Percentiles rank a stretch among this genome's conserved stretches.
phyloP scores from a whole-genome alignment of 2,329 filamentous ascomycete species.

The Cladosporium velox region DNA sequence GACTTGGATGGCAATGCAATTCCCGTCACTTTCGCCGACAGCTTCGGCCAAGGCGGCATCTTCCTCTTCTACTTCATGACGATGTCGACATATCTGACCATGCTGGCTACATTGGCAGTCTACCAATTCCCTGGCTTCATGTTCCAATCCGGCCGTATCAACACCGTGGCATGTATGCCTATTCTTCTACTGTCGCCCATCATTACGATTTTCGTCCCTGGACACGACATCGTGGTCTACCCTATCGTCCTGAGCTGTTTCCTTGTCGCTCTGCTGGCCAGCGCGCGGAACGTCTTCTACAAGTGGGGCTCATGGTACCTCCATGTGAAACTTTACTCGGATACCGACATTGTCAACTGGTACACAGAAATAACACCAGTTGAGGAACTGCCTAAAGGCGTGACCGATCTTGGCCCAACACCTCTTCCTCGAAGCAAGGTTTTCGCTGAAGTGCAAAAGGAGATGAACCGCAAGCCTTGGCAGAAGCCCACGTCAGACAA shows the following conservation, averaged over 20 bases:
- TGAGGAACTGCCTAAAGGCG: slow-evolving; percentile 44
- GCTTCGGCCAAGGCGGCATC: slow-evolving; percentile 47
- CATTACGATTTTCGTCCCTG: slow-evolving; percentile 53
- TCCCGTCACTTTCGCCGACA: not conserved
- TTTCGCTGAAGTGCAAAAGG: slow-evolving; percentile 47
- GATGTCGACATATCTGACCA: slow-evolving; percentile 60
- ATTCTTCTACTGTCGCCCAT: slow-evolving; percentile 60
- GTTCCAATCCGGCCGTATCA: slow-evolving; percentile 58
- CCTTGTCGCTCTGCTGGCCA: slow-evolving; percentile 53
- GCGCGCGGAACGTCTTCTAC: slow-evolving; percentile 56
- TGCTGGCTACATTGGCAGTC: slow-evolving; percentile 52
- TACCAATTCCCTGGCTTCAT: slow-evolving; percentile 55
- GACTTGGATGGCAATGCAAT: no score
- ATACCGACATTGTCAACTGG: slow-evolving; percentile 55
- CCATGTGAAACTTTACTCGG: slow-evolving; percentile 52
- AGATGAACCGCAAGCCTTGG: slow-evolving; percentile 48
- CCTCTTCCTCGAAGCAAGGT: slow-evolving; percentile 51
- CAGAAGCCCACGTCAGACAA: slow-evolving; percentile 46
- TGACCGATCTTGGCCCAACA: slow-evolving; percentile 53
- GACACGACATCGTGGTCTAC: slow-evolving; percentile 59
- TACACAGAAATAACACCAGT: slow-evolving; percentile 39
- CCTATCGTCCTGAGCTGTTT: slow-evolving; percentile 57
- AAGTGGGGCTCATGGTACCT: slow-evolving; percentile 63
- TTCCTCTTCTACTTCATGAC: slow-evolving; percentile 62
- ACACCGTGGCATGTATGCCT: slow-evolving; percentile 58